A percentile compares a stretch with the other conserved stretches of the same genome.
Evolutionary conservation across 2,329 filamentous ascomycete species (phyloP).

Genomic region (Calycina herbarum): DNA sequence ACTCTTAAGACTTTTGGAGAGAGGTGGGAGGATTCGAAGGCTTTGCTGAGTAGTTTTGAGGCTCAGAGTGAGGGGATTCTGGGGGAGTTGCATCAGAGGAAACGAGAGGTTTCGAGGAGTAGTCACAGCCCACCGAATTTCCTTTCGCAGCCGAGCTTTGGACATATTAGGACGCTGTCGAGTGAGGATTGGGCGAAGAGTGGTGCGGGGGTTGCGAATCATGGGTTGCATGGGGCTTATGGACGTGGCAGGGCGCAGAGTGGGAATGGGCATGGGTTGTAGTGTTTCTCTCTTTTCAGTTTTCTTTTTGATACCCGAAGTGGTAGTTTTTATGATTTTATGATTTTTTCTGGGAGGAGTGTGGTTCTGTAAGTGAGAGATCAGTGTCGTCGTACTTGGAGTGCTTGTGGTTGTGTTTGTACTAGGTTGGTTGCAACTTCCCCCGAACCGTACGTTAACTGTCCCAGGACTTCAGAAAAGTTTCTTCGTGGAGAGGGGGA

Average conservation of each 20-base stretch:
- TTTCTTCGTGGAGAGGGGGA: no score
- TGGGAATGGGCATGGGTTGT: neutral
- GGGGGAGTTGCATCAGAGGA: constrained; percentile 45
- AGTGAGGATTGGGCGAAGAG: constrained; percentile 27
- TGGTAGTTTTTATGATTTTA: constrained; percentile 1
- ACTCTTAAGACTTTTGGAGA: constrained; percentile 58
- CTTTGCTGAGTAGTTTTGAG: constrained; percentile 56
- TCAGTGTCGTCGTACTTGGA: neutral
- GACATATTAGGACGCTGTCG: constrained; percentile 25
- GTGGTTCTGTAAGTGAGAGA: neutral
- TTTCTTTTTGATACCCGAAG: neutral
- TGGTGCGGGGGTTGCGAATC: constrained; percentile 21
- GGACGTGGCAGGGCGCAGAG: neutral
- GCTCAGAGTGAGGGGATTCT: constrained; percentile 31
- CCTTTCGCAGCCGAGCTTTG: constrained; percentile 22
- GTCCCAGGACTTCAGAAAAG: no score
- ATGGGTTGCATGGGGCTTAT: constrained; percentile 19
- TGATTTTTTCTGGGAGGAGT: neutral
- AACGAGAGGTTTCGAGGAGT: constrained; percentile 34
- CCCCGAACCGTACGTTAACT: no score
- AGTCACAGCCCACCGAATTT: constrained; percentile 28
- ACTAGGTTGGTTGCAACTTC: neutral
- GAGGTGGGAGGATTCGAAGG: constrained; percentile 58
- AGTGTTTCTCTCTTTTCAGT: no score
- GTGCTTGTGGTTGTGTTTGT: neutral